Conservation (phyloP, 169 alveolate species). For the Eimeria tenella region DNA sequence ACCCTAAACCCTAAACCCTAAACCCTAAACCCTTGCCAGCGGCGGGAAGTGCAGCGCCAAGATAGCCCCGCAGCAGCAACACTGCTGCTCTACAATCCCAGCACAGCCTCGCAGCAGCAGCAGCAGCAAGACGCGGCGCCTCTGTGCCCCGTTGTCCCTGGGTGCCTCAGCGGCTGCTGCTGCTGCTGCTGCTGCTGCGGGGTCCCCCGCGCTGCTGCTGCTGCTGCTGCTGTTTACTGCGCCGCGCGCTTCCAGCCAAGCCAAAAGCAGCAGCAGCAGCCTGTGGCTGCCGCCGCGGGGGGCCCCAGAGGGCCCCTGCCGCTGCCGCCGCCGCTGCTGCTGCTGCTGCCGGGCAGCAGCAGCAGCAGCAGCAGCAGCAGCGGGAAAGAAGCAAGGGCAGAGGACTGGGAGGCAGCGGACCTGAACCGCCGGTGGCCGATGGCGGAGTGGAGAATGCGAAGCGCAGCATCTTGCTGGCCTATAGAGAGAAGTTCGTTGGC, state of each 20-base stretch:
- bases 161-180: not conserved
- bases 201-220: too few species aligned
- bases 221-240: too few species aligned
- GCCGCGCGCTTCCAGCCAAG: too few species aligned
- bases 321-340: not conserved
- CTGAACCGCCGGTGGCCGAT: constrained; percentile 89
- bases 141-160: not conserved
- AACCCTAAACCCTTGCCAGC: constrained; percentile 8
- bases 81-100: too few species aligned
- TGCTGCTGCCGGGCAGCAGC: not conserved
- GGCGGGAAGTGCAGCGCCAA: not conserved
- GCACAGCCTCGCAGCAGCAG: too few species aligned
- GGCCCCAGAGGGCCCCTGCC: not conserved
- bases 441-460: constrained; percentile 91
- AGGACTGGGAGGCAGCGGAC: not conserved
- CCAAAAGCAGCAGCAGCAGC: not conserved
- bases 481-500: constrained; percentile 93
- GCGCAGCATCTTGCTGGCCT: constrained; percentile 94
- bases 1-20: constrained; percentile 14
- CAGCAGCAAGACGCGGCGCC: too few species aligned
- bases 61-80: too few species aligned
- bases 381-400: not conserved
- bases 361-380: not conserved
- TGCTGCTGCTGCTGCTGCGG: not conserved
- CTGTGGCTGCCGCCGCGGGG: not conserved